Evolutionary conservation across 768 basidiomycete genomes (phyloP), one percentile per base, ranked within the genome.

Genomic region (Cyclocybe cylindracea): DNA sequence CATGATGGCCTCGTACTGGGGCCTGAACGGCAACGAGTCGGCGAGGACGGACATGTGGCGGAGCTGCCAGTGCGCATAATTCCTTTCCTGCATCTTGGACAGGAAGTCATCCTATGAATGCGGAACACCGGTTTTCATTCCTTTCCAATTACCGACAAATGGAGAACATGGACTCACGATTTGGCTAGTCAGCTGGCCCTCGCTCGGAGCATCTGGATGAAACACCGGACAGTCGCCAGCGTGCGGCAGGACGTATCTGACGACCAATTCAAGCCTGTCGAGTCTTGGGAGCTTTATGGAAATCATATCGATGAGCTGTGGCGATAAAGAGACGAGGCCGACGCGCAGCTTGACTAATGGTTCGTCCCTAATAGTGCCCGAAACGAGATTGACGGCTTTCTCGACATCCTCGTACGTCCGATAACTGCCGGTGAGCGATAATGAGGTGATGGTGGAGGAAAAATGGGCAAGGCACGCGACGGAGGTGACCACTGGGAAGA

Each of bases 241-340:
- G 40, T 61, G 56, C 7, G 72, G 72, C 2, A 72, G 63, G 38
- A 78, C 67, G 29, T 75, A 70, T 42, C 66, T 66, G 2, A 76
- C 73, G 24, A 73, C 59, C 34, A 79, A 54, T 40, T 73, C 75
- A 5, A 79, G 68, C 14, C 64, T 56, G 7, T 62, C 51, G 24
- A 79, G 59, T 0, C 46, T 32, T 0, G 75, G 73, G 16, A 77
- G 64, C 44, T 65, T 68, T 44, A 60, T 50, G 3, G 76, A 72
- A 13, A 79, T 61, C 7, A 77, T 55, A 50, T 78, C 75, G 10
- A 79, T 33, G 9, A 79, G 63, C 50, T 73, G 63, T 2, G 77
- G 77, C 7, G 72, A 74, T 6, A 79, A 62, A 9, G 66, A 67
- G 7, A 78, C 66, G 1, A 73, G 65, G 8, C 76, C 74, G 10